Evolutionary conservation across 2,329 filamentous ascomycete genomes (phyloP), one percentile per base, ranked within the genome.

Genomic region (Sarocladium kiliense): DNA sequence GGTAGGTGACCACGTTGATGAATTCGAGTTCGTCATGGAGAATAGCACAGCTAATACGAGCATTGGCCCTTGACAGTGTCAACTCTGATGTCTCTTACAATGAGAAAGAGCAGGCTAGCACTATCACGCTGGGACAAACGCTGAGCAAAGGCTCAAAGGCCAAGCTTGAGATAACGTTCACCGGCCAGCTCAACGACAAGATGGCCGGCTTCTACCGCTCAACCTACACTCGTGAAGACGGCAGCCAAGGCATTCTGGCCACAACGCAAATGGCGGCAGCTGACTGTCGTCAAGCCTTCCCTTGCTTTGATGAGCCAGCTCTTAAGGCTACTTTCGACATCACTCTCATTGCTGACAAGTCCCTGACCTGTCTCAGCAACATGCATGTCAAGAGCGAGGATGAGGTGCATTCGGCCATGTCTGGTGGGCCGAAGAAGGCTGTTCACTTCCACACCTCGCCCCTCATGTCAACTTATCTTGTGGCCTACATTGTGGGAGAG

Each of bases 201-300:
- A 96, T 97, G 91, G 92, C 92, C 50, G 93, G 93, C 49, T 97
- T 97, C 81, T 97, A 97, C 75, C 85, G 93, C 57, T 96, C 91
- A 1, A 95, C 91, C 6, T 97, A 93, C 79, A 95, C 94, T 77
- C 86, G 84, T 58, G 74, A 82, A 50, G 85, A 94, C 65, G 93
- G 93, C 37, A 84, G 83, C 58, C 85, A 87, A 57, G 89, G 88
- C 62, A 88, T 92, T 68, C 79, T 97, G 66, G 93, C 92, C 26
- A 93, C 91, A 25, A 90, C 90, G 18, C 93, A 97, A 77, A 96
- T 97, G 89, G 93, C 97, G 76, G 87, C 93, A 37, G 97, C 93
- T 14, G 93, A 97, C 74, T 92, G 91, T 59, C 84, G 93, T 64
- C 82, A 92, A 63, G 91, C 93, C 6, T 96, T 97, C 75, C 93